Evolutionary conservation across 139 green algal species (phyloP), one percentile per base, ranked within the genome.

Genomic region (Picochlorum costavermella): DNA sequence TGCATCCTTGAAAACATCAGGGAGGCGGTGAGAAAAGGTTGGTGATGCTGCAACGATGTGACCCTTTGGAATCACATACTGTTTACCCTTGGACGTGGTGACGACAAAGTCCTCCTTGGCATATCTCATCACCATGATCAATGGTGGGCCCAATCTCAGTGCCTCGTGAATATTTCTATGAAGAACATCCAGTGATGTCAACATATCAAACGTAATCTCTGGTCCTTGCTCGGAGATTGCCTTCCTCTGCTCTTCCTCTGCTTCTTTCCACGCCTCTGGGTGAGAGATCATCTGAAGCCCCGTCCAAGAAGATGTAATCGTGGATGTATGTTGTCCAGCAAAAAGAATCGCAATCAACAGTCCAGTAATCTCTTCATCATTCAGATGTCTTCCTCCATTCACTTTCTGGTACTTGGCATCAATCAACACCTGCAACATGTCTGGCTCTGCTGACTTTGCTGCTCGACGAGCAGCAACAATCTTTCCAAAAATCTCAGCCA

Each of bases 281-380:
- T 84, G 75, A 20, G 63, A 68, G 13, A 88, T 71, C 80, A 96
- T 86, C 71, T 81, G 84, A 45, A 63, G 69, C 29, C 84, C 87
- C 0, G 92, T 95, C 94, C 94, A 99, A 3, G 86, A 69, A 51
- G 86, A 88, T 44, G 93, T 99, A 75, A 97, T 90, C 56, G 83
- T 91, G 58, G 79, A 92, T 26, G 94, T 99, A 82, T 99, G 94
- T 82, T 98, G 94, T 13, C 94, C 93, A 12, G 90, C 94, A 73
- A 99, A 99, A 36, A 99, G 81, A 16, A 84, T 81, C 4, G 93
- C 94, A 59, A 97, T 99, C 26, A 99, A 87, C 76, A 99, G 80
- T n/a, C 94, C 94, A 14, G 86, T 83, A 61, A 97, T 95, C 81
- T 99, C 89, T 25, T 90, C 84, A 55, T 96, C 89, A 9, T 75